Conservation (phyloP, 352 stramenopile species). For the Pythium folliculosum region DNA sequence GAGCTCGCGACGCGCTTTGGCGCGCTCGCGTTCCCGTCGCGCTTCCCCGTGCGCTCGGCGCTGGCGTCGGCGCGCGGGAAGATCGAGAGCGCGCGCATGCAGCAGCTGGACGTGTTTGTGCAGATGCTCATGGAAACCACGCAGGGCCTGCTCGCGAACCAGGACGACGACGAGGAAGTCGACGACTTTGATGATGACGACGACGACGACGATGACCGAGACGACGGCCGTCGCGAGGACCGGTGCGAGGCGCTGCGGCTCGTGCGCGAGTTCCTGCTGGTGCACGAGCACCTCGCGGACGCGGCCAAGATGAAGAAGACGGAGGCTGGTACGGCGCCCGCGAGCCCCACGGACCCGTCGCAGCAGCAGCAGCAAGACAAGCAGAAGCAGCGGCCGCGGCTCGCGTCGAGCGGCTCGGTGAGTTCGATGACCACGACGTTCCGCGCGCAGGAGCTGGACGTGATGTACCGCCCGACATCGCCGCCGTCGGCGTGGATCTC, state of each 20-base stretch:
- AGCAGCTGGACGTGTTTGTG: conserved; percentile 67
- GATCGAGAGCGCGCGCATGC: conserved; percentile 55
- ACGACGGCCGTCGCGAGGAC: conserved; percentile 44
- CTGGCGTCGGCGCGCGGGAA: conserved; percentile 51
- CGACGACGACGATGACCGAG: conserved; percentile 41
- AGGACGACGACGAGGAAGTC: conserved; percentile 47
- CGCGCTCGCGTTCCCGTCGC: conserved; percentile 52
- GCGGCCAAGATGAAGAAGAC: conserved; percentile 13
- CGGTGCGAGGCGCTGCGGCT: conserved; percentile 47
- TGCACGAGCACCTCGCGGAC: conserved; percentile 47
- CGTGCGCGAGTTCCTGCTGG: conserved; percentile 69
- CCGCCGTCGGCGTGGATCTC: conserved; percentile 21
- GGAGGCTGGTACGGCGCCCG: not conserved
- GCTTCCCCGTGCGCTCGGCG: conserved; percentile 50
- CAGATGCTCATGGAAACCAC: conserved; percentile 68
- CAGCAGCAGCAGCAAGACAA: not conserved
- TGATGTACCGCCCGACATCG: conserved; percentile 41
- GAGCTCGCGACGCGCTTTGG: conserved; percentile 52
- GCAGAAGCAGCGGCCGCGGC: conserved; percentile 4
- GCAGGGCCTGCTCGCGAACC: conserved; percentile 57
- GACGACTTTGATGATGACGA: conserved; percentile 39
- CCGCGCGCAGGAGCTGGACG: conserved; percentile 60
- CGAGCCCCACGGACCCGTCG: not conserved
- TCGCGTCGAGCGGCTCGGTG: conserved; percentile 9
- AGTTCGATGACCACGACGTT: conserved; percentile 44